Base-by-base conservation (phyloP, 208 protist genomes). In the Crithidia fasciculata region DNA sequence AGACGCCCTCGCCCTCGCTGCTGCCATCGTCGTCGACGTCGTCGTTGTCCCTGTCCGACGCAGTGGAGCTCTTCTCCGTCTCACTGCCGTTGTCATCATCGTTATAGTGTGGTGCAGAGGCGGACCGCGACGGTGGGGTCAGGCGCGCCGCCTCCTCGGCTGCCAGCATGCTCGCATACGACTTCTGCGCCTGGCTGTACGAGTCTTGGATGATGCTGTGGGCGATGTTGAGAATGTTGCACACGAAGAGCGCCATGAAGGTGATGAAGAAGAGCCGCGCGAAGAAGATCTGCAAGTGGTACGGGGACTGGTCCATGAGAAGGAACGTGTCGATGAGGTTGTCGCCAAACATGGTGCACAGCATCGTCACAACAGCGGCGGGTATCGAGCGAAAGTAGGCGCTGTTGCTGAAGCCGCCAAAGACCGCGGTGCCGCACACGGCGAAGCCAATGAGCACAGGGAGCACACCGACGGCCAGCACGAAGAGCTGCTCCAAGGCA, bases 181-280 rank as follows among this genome's bases (percentile, higher is more conserved):
- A 70, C 69, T 79, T 83, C 55, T 62, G 44, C n/a, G 72, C 82
- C 49, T 84, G 74, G 36, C 60, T 81, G 67, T 86, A 86, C n/a
- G 86, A 91, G 57, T 88, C 81, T 59, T 91, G 83, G 57, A 88
- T 84, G 50, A 91, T 87, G 59, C 78, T 91, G 68, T 85, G 78
- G 7, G 86, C 86, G 16, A 91, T 80, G 77, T 78, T 87, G 57
- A 88, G 76, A 13, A 88, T 80, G 60, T 75, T 91, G 61, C 83
- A 88, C 59, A 91, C 83, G 69, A 88, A 88, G 43, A 91, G 74
- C 5, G 76, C 54, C 7, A 91, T 68, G 58, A 88, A 91, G 10
- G 79, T 84, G 36, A 74, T 45, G 47, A 91, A 72, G 59, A 88
- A 91, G 28, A 91, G 16, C 5, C 83, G 78, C 36, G 63, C 75